These are phyloP conservation scores for Byssochlamys sp. DNA, from an alignment of 2,329 filamentous ascomycete genomes.

Conservation along the genomic window DNA sequence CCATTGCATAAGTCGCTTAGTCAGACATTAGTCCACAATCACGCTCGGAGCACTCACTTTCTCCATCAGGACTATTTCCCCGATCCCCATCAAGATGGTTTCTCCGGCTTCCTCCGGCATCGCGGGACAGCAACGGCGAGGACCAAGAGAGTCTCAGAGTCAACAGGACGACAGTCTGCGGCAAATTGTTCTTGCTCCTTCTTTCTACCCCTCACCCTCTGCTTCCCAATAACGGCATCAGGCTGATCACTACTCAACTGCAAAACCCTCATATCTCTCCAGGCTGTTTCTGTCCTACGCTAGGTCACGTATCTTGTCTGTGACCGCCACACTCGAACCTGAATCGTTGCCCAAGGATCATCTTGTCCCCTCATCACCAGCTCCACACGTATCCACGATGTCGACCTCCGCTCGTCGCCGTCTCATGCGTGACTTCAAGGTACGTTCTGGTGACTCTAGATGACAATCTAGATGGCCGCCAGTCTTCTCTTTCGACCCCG, in stretches of 20 bases:
- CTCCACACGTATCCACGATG: constrained; percentile 42
- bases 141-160: background rate
- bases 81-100: background rate
- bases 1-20: background rate
- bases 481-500: constrained; percentile 2
- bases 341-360: background rate
- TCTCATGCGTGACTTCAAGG: constrained; percentile 99
- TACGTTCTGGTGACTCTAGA: constrained; percentile 34
- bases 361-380: background rate
- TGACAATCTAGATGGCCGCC: background rate
- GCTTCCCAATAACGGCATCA: background rate
- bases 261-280: background rate
- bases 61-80: background rate
- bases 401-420: constrained; percentile 91
- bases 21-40: background rate
- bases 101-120: background rate
- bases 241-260: background rate
- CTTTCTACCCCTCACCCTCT: background rate
- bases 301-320: background rate
- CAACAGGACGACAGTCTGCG: background rate
- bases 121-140: background rate
- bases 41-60: background rate
- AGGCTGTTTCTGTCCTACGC: background rate
- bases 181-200: background rate
- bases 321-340: background rate